A percentile compares a stretch with the other conserved stretches of the same genome.
These are phyloP conservation scores for Scheffersomyces amazonensis DNA, from an alignment of 805 yeast genomes.

Conservation along the genomic window DNA sequence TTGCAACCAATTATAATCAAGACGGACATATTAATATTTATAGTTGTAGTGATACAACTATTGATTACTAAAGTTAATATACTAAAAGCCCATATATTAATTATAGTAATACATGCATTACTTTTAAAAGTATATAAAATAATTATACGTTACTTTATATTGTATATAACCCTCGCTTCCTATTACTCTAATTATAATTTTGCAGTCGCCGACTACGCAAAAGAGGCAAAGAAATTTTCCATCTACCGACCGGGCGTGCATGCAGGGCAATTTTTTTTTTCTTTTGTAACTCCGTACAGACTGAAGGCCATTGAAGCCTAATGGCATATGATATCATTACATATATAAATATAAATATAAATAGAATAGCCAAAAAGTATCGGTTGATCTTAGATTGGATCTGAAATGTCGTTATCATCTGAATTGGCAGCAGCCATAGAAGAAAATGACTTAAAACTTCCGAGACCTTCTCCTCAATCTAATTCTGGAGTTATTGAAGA, in stretches of 20 bases:
- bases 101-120: neutral
- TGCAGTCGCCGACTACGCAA: neutral
- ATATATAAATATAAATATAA: no score
- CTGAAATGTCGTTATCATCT: slow-evolving; percentile 40
- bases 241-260: no score
- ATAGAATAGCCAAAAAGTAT: no score
- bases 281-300: no score
- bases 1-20: slow-evolving; percentile 82
- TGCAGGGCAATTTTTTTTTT: neutral
- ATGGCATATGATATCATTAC: no score
- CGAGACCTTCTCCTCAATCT: neutral
- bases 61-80: slow-evolving; percentile 24
- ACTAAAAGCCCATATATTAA: neutral
- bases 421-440: slow-evolving; percentile 40
- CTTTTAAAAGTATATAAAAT: neutral
- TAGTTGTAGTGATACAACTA: slow-evolving; percentile 34
- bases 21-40: slow-evolving; percentile 69
- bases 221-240: no score
- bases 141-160: neutral
- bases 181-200: slow-evolving; percentile 1
- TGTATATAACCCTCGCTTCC: no score
- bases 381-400: no score
- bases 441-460: slow-evolving; percentile 18
- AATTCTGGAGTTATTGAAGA: slow-evolving; percentile 13
- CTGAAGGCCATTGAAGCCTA: no score